phyloP scores from a whole-genome alignment of 2,329 filamentous ascomycete species.

The Cercospora janseana region DNA sequence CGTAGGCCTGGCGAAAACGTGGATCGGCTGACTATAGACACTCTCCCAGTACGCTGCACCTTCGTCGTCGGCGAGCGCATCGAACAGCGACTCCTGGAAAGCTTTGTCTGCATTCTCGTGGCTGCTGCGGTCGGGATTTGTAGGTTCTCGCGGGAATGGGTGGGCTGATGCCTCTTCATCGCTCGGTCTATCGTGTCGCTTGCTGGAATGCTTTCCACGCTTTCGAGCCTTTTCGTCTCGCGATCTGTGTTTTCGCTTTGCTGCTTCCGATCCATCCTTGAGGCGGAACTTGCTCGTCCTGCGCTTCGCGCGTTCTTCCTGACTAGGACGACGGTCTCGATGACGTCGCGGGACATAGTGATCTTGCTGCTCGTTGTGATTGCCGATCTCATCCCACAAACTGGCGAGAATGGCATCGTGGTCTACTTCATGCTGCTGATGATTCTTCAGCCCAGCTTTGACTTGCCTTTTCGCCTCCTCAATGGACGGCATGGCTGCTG shows the following conservation, averaged over 20 bases:
- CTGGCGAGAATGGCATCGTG: constrained; percentile 36
- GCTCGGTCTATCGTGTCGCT: constrained; percentile 5
- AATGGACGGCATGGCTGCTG: constrained; percentile 35
- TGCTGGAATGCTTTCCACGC: constrained; percentile 21
- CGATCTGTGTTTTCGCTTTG: constrained; percentile 29
- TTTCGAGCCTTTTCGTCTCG: constrained; percentile 15
- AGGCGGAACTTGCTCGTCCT: constrained; percentile 33
- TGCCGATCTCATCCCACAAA: constrained; percentile 38
- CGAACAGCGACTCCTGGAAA: constrained; percentile 92
- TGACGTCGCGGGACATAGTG: constrained; percentile 14
- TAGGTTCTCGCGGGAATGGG: constrained; percentile 37
- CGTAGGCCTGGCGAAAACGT: constrained; percentile 71
- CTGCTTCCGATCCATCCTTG: constrained; percentile 29
- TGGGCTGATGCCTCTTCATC: constrained; percentile 29
- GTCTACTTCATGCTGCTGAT: constrained; percentile 25
- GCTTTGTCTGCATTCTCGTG: constrained; percentile 66
- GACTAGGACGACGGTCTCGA: constrained; percentile 3
- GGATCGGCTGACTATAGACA: constrained; percentile 94
- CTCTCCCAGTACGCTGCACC: constrained; percentile 92
- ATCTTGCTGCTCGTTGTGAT: constrained; percentile 30
- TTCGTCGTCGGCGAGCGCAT: constrained; percentile 95
- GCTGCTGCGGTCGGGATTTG: constrained; percentile 23
- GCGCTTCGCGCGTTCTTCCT: not conserved
- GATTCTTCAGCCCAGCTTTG: constrained; percentile 26
- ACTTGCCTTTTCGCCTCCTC: constrained; percentile 36